Base-by-base conservation (phyloP, 768 basidiomycete species). In the Rhodotorula diobovata region DNA sequence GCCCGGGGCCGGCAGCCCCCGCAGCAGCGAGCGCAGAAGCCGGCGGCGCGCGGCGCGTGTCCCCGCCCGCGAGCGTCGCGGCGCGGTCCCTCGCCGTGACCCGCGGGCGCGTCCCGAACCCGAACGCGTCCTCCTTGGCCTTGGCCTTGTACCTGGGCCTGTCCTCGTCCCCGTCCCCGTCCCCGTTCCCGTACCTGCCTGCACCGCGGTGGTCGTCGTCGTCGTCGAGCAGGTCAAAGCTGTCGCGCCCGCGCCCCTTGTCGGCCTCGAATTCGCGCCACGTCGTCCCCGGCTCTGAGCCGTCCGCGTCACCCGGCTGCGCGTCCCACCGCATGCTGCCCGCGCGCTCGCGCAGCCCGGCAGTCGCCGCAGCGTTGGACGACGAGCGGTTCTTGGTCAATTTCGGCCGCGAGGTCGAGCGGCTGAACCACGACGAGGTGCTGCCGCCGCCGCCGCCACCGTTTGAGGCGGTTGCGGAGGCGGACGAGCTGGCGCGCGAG, bases 281-380 rank as follows among this genome's bases (percentile, higher is more conserved):
- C 56, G 48, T 8, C 35, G 14, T 39, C 16, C 3, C 12, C 4
- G 11, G 14, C 39, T 18, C 32, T 14, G 11, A 10, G 21, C 55
- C 56, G 34, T 28, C 35, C n/a, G n/a, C n/a, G 4, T 11, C 11
- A 14, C 28, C 11, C 56, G 56, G 9, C 23, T 16, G 23, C 2
- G 28, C 46, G 43, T 51, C 66, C 66, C 66, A 71, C 10, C 53
- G 45, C 70, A 71, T 71, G 46, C 34, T 39, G 14, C 45, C 61
- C 16, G 56, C 70, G 1, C 70, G 39, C 30, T 67, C 70, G 43
- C 70, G 32, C 62, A 72, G 46, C 20, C 51, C 71, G 11, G n/a
- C 32, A 2, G 30, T 46, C 21, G 45, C 46, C 28, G n/a, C 50
- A 9, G 50, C 46, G 46, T 25, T 46, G 20, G 39, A 41, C 51